Evolutionary conservation across 805 yeast genomes (phyloP).

Genomic region (Lipomyces anomalus): DNA sequence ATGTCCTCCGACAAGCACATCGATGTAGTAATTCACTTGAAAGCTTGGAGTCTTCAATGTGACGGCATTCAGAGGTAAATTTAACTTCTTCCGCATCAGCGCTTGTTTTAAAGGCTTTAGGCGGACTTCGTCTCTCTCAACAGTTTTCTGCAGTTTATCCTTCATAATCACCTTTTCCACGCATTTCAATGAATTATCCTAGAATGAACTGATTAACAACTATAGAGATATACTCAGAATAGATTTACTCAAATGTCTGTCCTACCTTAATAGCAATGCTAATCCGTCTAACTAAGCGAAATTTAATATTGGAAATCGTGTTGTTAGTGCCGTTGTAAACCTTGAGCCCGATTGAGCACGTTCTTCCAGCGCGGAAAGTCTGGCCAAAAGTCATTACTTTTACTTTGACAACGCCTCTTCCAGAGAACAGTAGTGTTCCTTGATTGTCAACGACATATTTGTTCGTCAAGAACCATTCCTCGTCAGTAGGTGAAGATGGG

Average conservation of each 20-base stretch:
- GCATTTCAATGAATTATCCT: too few species aligned
- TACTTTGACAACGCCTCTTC: not conserved
- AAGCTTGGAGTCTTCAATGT: not conserved
- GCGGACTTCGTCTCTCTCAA: not conserved
- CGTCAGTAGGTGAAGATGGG: not conserved
- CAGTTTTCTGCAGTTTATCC: not conserved
- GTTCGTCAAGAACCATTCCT: not conserved
- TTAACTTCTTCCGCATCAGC: not conserved
- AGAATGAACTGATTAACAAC: too few species aligned
- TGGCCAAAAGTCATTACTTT: not conserved
- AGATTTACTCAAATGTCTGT: too few species aligned
- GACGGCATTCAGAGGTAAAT: not conserved
- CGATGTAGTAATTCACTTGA: not conserved
- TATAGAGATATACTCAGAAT: too few species aligned
- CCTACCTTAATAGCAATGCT: not conserved
- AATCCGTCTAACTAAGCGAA: not conserved
- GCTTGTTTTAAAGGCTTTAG: not conserved
- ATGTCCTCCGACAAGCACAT: not conserved
- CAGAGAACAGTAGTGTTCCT: not conserved
- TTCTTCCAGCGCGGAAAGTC: not conserved
- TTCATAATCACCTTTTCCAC: not conserved
- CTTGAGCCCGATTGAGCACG: not conserved
- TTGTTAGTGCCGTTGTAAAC: not conserved
- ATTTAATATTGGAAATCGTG: not conserved
- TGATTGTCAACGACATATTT: not conserved